These are phyloP conservation scores for Cryptosporidium ubiquitum DNA, from an alignment of 169 alveolate species.

Conservation along the genomic window DNA sequence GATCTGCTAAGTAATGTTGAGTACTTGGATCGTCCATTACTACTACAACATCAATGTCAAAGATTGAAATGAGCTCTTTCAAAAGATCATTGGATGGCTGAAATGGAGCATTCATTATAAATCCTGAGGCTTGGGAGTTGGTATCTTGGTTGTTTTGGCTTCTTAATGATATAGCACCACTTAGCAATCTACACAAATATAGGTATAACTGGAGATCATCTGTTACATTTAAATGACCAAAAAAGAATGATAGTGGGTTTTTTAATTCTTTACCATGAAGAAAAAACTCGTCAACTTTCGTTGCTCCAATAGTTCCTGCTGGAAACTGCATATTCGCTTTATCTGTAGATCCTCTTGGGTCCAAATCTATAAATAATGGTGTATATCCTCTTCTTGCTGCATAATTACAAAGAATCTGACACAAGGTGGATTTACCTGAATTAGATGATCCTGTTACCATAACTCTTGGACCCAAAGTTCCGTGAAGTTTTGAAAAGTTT, in stretches of 20 bases:
- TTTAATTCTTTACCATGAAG: constrained; percentile 73
- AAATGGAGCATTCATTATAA: constrained; percentile 89
- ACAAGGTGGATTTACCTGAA: constrained; percentile 89
- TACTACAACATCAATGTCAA: constrained; percentile 82
- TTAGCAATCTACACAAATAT: constrained; percentile 47
- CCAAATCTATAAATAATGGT: constrained; percentile 87
- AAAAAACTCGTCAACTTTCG: constrained; percentile 68
- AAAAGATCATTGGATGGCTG: constrained; percentile 82
- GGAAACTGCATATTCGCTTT: constrained; percentile 80
- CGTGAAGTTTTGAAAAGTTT: constrained; percentile 83
- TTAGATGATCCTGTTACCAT: constrained; percentile 87
- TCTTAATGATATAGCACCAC: constrained; percentile 53
- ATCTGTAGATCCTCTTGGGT: constrained; percentile 85
- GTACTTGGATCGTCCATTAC: constrained; percentile 84
- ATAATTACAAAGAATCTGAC: constrained; percentile 83
- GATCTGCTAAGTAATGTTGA: constrained; percentile 54
- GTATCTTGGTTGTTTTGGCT: constrained; percentile 45
- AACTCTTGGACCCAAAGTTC: constrained; percentile 86
- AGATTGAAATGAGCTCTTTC: constrained; percentile 82
- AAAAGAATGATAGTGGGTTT: constrained; percentile 83
- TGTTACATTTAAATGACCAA: constrained; percentile 83
- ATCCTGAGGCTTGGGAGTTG: constrained; percentile 78
- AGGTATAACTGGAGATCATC: constrained; percentile 82
- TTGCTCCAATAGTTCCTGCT: constrained; percentile 82
- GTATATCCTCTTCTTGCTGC: constrained; percentile 86